phyloP scores from a whole-genome alignment of 2,329 filamentous ascomycete species.

The Monilinia vaccinii-corymbosi region DNA sequence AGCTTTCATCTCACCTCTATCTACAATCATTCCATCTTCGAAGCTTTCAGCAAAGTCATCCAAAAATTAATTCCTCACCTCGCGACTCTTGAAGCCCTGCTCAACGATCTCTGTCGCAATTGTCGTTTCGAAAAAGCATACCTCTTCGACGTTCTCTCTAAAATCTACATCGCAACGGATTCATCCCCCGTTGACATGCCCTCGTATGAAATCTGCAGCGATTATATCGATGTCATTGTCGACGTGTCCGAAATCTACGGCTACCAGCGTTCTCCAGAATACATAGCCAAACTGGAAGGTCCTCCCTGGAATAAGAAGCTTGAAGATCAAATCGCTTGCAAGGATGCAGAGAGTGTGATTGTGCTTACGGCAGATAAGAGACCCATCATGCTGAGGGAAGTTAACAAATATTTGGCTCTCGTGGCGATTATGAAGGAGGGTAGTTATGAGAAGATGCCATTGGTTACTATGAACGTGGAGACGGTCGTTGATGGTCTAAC shows the following conservation, averaged over 20 bases:
- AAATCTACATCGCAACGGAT: constrained; percentile 97
- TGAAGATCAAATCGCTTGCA: constrained; percentile 57
- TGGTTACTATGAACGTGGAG: constrained; percentile 82
- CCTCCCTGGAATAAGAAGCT: constrained; percentile 52
- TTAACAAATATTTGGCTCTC: constrained; percentile 66
- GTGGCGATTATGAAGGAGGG: constrained; percentile 84
- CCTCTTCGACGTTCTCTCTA: constrained; percentile 93
- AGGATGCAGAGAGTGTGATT: constrained; percentile 58
- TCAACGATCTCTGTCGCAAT: constrained; percentile 87
- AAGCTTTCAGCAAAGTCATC: constrained; percentile 96
- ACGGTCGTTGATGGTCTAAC: constrained; percentile 70
- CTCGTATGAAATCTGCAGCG: constrained; percentile 95
- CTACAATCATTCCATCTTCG: constrained; percentile 97
- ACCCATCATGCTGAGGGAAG: constrained; percentile 59
- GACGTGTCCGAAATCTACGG: constrained; percentile 95
- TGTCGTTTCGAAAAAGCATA: constrained; percentile 98
- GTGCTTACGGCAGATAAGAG: constrained; percentile 52
- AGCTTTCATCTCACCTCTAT: constrained; percentile 96
- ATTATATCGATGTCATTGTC: constrained; percentile 97
- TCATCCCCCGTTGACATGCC: constrained; percentile 88
- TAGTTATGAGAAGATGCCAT: constrained; percentile 71
- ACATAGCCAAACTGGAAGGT: constrained; percentile 47
- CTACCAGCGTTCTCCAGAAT: constrained; percentile 51
- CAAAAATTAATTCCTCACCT: constrained; percentile 94
- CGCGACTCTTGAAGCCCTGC: constrained; percentile 82